Percentiles rank a stretch among this genome's conserved stretches.
Conservation (phyloP, 352 stramenopile genomes). For the Globisporangium yorkense region DNA sequence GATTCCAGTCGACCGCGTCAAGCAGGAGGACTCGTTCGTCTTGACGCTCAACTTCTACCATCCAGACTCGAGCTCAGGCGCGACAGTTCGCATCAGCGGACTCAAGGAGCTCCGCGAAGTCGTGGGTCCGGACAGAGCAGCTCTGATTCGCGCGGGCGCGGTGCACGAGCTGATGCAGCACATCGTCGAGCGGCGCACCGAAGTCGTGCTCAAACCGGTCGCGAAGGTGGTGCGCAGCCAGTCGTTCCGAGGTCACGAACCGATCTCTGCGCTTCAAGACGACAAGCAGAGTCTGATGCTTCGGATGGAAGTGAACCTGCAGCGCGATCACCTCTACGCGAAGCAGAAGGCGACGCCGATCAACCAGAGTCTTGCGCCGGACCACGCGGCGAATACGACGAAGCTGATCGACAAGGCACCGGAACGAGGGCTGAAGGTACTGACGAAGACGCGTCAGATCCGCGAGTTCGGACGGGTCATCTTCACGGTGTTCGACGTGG, state of each 20-base stretch:
- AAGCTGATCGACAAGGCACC: conserved; percentile 57
- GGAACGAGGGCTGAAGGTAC: conserved; percentile 52
- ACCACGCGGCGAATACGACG: conserved; percentile 27
- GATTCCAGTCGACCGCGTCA: conserved; percentile 38
- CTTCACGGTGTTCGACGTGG: conserved; percentile 56
- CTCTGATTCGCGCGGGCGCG: conserved; percentile 31
- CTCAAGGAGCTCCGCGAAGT: conserved; percentile 49
- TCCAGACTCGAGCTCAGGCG: conserved; percentile 28
- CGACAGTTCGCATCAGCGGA: conserved; percentile 25
- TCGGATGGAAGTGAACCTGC: conserved; percentile 31
- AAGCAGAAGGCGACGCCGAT: conserved; percentile 68
- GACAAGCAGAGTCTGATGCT: neutral
- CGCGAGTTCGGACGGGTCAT: conserved; percentile 32
- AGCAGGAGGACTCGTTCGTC: conserved; percentile 47
- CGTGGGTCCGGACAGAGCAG: conserved; percentile 42
- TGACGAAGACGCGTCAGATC: conserved; percentile 40
- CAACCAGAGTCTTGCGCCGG: conserved; percentile 20
- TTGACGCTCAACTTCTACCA: conserved; percentile 59
- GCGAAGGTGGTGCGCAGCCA: conserved; percentile 10
- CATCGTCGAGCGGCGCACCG: conserved; percentile 42
- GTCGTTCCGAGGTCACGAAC: conserved; percentile 8
- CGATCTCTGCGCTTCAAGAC: neutral
- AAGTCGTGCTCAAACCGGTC: conserved; percentile 14
- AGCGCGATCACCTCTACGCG: conserved; percentile 50
- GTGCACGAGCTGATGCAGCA: conserved; percentile 45